Evolutionary conservation across 2,329 filamentous ascomycete species (phyloP), one percentile per base, ranked within the genome.

Genomic region (Aspergillus tubingensis): DNA sequence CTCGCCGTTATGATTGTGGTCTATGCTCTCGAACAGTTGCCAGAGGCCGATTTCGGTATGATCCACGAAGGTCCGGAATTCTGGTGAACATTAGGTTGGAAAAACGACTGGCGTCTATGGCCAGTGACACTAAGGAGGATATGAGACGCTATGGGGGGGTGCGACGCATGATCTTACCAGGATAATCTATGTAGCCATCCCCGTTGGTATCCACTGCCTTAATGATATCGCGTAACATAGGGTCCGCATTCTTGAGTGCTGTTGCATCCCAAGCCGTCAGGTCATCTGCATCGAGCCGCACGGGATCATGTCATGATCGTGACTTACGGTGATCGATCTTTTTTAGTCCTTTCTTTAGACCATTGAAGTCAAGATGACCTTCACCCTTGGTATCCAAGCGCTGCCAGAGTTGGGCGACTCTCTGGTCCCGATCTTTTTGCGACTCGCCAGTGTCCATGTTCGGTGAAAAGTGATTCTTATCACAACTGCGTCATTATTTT

Each of bases 211-310:
- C 95, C 64, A 97, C 92, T 62, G 89, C 85, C 65, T 85, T 83
- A 74, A 97, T 85, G 60, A 98, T 90, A 71, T 90, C 88, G 72
- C 86, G 85, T 64, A 99, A 84, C 82, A 98, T 87, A 39, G 86
- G 82, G 76, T 96, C 91, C 73, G 95, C 95, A 83, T 97, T 95
- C 81, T 97, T 96, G 72, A 99, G 79, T 65, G 89, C 87, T 88
- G 69, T 66, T 36, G 32, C 32, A 67, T 32, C 32, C 36, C 60
- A 60, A 56, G 56, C 60, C 58, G 67, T 69, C 62, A 36, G 69
- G 67, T 68, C 65, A 65, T 64, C 58, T 63, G 62, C 65, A 58
- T 59, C 54, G 61, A 54, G 19, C 41, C 19, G 61, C 67, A 71
- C 63, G 62, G 55, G 61, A 68, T 32, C 43, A 50, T 61, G 55